Base-by-base conservation (phyloP, 1,139 yeast species). In the Trichomonascaceae sp. region DNA sequence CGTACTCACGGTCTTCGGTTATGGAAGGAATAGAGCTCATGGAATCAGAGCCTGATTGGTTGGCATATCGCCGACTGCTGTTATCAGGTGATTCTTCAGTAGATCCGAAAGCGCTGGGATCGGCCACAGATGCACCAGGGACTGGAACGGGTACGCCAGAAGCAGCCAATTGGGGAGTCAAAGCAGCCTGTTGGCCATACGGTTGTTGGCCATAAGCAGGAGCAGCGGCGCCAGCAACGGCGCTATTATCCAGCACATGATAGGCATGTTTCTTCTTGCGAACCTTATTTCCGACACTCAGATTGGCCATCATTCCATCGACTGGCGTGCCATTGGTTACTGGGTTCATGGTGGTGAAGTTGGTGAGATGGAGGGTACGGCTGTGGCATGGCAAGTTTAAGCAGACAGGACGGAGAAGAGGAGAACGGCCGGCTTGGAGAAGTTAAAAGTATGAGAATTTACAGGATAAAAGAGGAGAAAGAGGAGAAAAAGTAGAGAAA, bases 1-100 rank as follows among this genome's bases (percentile, higher is more conserved):
- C 79, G 24, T 68, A 69, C 63, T 75, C 74, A 58, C 96, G 76
- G 57, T 81, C 79, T 3, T 74, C 77, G 1, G 84, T 77, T 19
- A 88, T 73, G 3, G 85, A 76, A 27, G 82, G 76, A 58, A 77
- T 60, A 56, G 69, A 57, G 50, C 55, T 50, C 43, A 38, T 39
- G n/a, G 51, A 27, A 19, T 49, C 53, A 30, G 45, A 41, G 36
- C 50, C 50, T 7, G 50, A 39, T 3, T 22, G 18, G 17, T 30
- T 18, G 38, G 45, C 50, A 39, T 39, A 48, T 8, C 45, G 32
- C 18, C 36, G 27, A 13, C 19, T 41, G 15, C 45, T 44, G 19
- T 17, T 5, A 4, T 45, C 38, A 30, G 39, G 5, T 6, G 20
- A 19, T 12, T 45, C 38, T 10, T 5, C 13, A 32, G 38, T 3